Evolutionary conservation across 768 basidiomycete genomes (phyloP).

Genomic region (Leccinum subgranulosum): DNA sequence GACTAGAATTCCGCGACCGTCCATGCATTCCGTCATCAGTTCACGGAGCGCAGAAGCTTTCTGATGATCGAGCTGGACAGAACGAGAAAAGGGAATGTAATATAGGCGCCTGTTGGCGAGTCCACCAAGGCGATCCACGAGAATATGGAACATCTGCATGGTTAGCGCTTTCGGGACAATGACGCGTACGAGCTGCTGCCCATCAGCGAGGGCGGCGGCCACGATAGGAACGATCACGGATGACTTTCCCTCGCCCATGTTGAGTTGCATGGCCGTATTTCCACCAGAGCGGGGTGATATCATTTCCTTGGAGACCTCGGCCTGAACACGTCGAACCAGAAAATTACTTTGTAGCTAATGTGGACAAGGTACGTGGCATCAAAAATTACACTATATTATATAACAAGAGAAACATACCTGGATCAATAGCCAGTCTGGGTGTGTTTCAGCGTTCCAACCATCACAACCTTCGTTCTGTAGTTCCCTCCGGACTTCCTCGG

Average conservation of each 20-base stretch:
- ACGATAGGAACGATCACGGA: slow-evolving; percentile 37
- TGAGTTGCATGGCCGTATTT: slow-evolving; percentile 45
- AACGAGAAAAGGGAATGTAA: slow-evolving; percentile 32
- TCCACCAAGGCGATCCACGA: slow-evolving; percentile 30
- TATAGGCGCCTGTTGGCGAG: slow-evolving; percentile 33
- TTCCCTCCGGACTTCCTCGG: slow-evolving; percentile 32
- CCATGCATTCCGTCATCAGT: slow-evolving; percentile 30
- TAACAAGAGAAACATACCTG: slow-evolving; percentile 31
- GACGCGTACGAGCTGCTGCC: slow-evolving; percentile 27
- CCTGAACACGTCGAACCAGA: slow-evolving; percentile 11
- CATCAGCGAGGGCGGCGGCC: slow-evolving; percentile 24
- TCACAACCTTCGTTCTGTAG: slow-evolving; percentile 20
- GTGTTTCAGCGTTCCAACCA: slow-evolving; percentile 13
- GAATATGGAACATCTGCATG: slow-evolving; percentile 32
- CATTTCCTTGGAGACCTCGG: slow-evolving; percentile 31
- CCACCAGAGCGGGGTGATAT: slow-evolving; percentile 22
- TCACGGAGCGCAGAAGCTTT: slow-evolving; percentile 1
- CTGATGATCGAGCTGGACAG: slow-evolving; percentile 2
- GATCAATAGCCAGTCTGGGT: slow-evolving; percentile 43
- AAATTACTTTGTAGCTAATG: slow-evolving; percentile 27
- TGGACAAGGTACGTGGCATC: neutral
- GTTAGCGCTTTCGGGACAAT: slow-evolving; percentile 25
- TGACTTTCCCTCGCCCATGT: slow-evolving; percentile 21
- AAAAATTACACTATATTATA: neutral
- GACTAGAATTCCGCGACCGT: slow-evolving; percentile 39